Percentiles rank a stretch among this genome's conserved stretches.
Evolutionary conservation across 257 asterid species (phyloP).

Genomic region (Craterostigma plantagineum): DNA sequence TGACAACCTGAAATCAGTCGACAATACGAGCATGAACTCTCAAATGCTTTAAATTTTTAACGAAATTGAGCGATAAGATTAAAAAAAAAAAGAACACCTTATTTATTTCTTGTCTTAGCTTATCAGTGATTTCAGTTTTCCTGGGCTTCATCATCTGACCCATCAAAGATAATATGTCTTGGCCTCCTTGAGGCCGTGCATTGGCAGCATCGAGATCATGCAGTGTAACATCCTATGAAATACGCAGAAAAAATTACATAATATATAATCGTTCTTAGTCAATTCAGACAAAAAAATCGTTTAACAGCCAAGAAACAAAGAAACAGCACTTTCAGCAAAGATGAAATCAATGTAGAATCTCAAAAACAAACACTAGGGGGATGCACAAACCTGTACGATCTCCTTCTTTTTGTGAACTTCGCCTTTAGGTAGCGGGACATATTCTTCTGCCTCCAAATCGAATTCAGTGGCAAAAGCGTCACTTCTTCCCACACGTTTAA

Average conservation of each 20-base stretch:
- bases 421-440: slow-evolving; percentile 96
- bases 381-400: slow-evolving; percentile 63
- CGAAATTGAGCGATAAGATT: too few relatives aligned
- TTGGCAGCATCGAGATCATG: slow-evolving; percentile 98
- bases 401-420: slow-evolving; percentile 95
- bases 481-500: slow-evolving; percentile 94
- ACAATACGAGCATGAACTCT: too few relatives aligned
- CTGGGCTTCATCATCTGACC: slow-evolving; percentile 97
- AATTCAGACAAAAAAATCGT: too few relatives aligned
- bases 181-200: slow-evolving; percentile 99
- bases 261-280: too few relatives aligned
- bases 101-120: slow-evolving; percentile 79
- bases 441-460: slow-evolving; percentile 97
- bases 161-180: slow-evolving; percentile 92
- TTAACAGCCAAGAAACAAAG: too few relatives aligned
- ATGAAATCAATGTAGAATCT: too few relatives aligned
- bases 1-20: too few relatives aligned
- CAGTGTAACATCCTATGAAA: slow-evolving; percentile 62
- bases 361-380: not conserved
- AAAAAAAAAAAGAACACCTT: too few relatives aligned
- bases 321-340: too few relatives aligned
- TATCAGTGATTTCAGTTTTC: slow-evolving; percentile 95
- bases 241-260: not conserved
- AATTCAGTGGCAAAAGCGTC: slow-evolving; percentile 97
- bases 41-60: too few relatives aligned